Evolutionary conservation across 2,329 filamentous ascomycete species (phyloP).

Genomic region (Cadophora sp.): DNA sequence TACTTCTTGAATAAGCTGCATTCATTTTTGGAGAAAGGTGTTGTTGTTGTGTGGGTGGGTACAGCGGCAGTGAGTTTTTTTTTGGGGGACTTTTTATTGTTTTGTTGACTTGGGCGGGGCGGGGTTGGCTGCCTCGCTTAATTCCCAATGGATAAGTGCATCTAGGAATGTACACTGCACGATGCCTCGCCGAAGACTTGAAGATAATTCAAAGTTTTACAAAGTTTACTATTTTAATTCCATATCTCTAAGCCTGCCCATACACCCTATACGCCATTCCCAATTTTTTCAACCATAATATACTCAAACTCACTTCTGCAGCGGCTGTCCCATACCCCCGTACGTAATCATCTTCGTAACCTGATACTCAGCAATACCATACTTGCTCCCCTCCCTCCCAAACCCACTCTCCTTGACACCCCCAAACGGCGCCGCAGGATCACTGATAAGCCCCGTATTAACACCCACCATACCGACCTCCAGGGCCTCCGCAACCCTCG

Average conservation of each 20-base stretch:
- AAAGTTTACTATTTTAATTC: neutral
- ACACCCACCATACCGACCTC: conserved; percentile 90
- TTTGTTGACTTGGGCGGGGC: neutral
- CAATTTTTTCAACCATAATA: neutral
- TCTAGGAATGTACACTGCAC: neutral
- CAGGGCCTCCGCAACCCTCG: conserved; percentile 70
- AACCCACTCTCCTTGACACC: conserved; percentile 64
- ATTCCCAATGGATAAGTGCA: no score
- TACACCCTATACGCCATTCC: neutral
- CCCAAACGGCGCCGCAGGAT: conserved; percentile 61
- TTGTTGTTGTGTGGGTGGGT: neutral
- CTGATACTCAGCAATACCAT: conserved; percentile 59
- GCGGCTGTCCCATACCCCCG: conserved; percentile 65
- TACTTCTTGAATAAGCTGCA: no score
- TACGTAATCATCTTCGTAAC: conserved; percentile 57
- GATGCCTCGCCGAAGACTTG: no score
- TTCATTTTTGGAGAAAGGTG: no score
- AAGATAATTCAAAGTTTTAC: no score
- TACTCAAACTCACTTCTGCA: conserved; percentile 50
- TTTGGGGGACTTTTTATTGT: neutral
- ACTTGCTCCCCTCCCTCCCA: conserved; percentile 61
- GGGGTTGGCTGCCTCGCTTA: no score
- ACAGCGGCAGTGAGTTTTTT: neutral
- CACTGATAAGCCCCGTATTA: conserved; percentile 72
- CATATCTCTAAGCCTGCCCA: neutral